Evolutionary conservation across 2,329 filamentous ascomycete species (phyloP).

Genomic region (Furcasterigmium furcatum): DNA sequence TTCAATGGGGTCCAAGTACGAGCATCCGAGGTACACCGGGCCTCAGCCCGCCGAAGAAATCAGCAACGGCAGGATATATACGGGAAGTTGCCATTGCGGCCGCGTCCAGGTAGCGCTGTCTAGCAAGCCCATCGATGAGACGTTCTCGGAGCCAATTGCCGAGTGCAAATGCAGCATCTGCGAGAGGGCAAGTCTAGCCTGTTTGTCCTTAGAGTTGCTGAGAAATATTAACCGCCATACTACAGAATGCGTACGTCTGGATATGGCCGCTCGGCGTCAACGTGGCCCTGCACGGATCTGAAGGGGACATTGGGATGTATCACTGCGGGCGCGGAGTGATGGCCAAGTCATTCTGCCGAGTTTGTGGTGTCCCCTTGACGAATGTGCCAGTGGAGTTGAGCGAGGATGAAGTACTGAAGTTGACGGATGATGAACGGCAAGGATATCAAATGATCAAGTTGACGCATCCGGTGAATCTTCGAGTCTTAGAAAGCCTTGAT

Average conservation of each 20-base stretch:
- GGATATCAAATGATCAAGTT: too few relatives aligned
- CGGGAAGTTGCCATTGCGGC: conserved; percentile 52
- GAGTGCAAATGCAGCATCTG: conserved; percentile 53
- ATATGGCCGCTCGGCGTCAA: conserved; percentile 35
- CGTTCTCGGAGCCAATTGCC: conserved; percentile 20
- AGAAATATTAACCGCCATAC: too few relatives aligned
- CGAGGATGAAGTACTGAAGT: too few relatives aligned
- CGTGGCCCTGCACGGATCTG: conserved; percentile 32
- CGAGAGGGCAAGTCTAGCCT: conserved; percentile 34
- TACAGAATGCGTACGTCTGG: conserved; percentile 44
- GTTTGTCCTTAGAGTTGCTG: conserved; percentile 5
- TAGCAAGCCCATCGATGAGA: conserved; percentile 37
- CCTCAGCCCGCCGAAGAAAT: conserved; percentile 31
- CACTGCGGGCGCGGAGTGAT: conserved; percentile 24
- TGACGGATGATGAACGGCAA: too few relatives aligned
- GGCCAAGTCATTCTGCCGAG: conserved; percentile 44
- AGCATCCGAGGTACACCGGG: conserved; percentile 33
- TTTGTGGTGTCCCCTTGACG: conserved; percentile 39
- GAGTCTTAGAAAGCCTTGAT: too few relatives aligned
- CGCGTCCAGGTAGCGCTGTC: conserved; percentile 39
- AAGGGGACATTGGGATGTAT: conserved; percentile 35
- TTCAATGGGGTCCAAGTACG: conserved; percentile 26
- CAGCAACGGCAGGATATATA: conserved; percentile 36
- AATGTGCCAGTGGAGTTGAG: conserved; percentile 24
- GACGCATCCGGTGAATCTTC: too few relatives aligned